These are phyloP conservation scores for Neofusicoccum sp. DNA, from an alignment of 2,329 filamentous ascomycete genomes.

Conservation along the genomic window DNA sequence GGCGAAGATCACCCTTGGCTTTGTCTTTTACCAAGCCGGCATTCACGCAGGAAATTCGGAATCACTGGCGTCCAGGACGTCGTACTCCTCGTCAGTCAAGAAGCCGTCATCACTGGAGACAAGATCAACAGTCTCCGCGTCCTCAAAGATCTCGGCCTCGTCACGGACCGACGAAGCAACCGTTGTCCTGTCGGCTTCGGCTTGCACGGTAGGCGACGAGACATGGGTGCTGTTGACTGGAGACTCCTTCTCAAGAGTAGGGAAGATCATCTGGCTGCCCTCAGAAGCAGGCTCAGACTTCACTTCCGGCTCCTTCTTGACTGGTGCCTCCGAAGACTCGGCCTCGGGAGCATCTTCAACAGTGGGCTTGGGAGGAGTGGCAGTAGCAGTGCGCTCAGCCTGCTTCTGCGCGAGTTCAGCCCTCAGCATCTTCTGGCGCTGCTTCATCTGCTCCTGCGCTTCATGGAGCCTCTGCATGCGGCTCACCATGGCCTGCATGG, in stretches of 20 bases:
- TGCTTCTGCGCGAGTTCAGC: slow-evolving; percentile 9
- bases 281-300: slow-evolving; percentile 24
- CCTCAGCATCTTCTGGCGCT: slow-evolving; percentile 12
- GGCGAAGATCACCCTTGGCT: too few relatives aligned
- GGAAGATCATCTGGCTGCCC: slow-evolving; percentile 86
- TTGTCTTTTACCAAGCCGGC: neutral
- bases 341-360: slow-evolving; percentile 16
- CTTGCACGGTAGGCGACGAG: slow-evolving; percentile 43
- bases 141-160: slow-evolving; percentile 56
- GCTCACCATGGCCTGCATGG: slow-evolving; percentile 26
- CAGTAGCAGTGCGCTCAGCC: neutral
- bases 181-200: slow-evolving; percentile 30
- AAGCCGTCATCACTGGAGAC: slow-evolving; percentile 66
- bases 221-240: slow-evolving; percentile 73
- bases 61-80: slow-evolving; percentile 92
- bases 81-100: slow-evolving; percentile 96
- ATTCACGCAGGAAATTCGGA: slow-evolving; percentile 32
- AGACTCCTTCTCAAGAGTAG: slow-evolving; percentile 91
- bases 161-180: slow-evolving; percentile 42
- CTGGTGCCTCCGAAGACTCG: neutral
- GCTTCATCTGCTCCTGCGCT: slow-evolving; percentile 17
- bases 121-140: slow-evolving; percentile 57
- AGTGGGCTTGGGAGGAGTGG: slow-evolving; percentile 11
- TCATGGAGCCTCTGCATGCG: slow-evolving; percentile 31
- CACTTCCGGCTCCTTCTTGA: slow-evolving; percentile 7